Percentiles rank a stretch among this genome's conserved stretches.
These are phyloP conservation scores for Sclerotinia sclerotiorum DNA, from an alignment of 2,329 filamentous ascomycete species.

Conservation along the genomic window DNA sequence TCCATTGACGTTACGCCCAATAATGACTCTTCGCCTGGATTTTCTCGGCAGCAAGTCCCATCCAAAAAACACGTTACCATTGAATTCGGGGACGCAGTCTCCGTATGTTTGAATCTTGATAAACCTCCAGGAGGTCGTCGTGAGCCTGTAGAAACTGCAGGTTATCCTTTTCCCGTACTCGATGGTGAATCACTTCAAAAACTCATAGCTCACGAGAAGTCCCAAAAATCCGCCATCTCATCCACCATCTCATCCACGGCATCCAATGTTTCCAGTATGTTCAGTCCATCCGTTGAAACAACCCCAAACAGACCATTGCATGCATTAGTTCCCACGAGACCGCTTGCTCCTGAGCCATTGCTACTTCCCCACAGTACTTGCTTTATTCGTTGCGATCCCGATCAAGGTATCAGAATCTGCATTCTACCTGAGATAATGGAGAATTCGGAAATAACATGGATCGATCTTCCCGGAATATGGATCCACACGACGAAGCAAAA, in stretches of 20 bases:
- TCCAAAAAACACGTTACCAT: background rate
- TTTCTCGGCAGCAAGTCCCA: background rate
- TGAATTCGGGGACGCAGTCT: background rate
- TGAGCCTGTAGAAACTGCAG: background rate
- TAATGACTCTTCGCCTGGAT: background rate
- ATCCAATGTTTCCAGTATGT: too few relatives aligned
- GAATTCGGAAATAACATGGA: background rate
- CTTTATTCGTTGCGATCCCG: background rate
- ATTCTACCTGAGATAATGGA: background rate
- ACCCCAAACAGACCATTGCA: background rate
- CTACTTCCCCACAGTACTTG: background rate
- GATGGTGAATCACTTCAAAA: background rate
- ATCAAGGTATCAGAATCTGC: background rate
- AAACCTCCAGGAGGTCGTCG: background rate
- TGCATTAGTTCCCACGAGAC: background rate
- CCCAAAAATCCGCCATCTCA: background rate
- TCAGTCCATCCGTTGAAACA: background rate
- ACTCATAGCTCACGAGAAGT: background rate
- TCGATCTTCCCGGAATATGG: background rate
- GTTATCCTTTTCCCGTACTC: background rate
- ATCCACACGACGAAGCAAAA: background rate
- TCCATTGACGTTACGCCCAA: background rate
- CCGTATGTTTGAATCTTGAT: background rate
- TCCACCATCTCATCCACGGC: too few relatives aligned
- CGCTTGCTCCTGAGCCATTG: background rate